A percentile compares a stretch with the other conserved stretches of the same genome.
Evolutionary conservation across 306 rosid species (phyloP).

Genomic region (Fragaria ananassa): DNA sequence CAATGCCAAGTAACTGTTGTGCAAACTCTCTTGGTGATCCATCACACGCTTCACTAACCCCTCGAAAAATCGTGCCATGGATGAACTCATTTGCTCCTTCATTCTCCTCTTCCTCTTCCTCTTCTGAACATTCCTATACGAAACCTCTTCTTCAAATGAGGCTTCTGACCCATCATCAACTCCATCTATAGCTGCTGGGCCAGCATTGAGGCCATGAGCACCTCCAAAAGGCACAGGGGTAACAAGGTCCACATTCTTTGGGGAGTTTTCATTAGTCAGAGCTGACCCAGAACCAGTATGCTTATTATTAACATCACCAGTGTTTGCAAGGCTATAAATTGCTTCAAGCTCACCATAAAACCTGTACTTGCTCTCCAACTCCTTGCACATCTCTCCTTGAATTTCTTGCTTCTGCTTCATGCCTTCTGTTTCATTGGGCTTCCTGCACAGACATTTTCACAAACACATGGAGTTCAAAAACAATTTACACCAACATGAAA

Average conservation of each 20-base stretch:
- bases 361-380: constrained; percentile 15
- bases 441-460: constrained; percentile 21
- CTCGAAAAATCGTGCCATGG: constrained; percentile 19
- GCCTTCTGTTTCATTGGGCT: neutral
- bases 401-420: constrained; percentile 12
- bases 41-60: constrained; percentile 24
- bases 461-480: constrained; percentile 5
- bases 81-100: constrained; percentile 14
- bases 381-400: constrained; percentile 14
- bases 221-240: constrained; percentile 1
- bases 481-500: neutral
- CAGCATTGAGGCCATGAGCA: neutral
- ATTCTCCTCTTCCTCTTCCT: constrained; percentile 16
- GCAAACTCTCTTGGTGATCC: constrained; percentile 29
- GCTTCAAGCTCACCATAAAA: constrained; percentile 26
- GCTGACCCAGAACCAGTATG: constrained; percentile 30
- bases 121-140: constrained; percentile 5
- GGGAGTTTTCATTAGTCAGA: constrained; percentile 17
- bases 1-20: constrained; percentile 20
- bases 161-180: constrained; percentile 12
- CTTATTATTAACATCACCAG: constrained; percentile 8
- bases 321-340: constrained; percentile 21
- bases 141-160: constrained; percentile 21
- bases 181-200: neutral
- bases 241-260: neutral